These are phyloP conservation scores for Geopyxis carbonaria DNA, from an alignment of 495 filamentous ascomycete species.

Conservation along the genomic window DNA sequence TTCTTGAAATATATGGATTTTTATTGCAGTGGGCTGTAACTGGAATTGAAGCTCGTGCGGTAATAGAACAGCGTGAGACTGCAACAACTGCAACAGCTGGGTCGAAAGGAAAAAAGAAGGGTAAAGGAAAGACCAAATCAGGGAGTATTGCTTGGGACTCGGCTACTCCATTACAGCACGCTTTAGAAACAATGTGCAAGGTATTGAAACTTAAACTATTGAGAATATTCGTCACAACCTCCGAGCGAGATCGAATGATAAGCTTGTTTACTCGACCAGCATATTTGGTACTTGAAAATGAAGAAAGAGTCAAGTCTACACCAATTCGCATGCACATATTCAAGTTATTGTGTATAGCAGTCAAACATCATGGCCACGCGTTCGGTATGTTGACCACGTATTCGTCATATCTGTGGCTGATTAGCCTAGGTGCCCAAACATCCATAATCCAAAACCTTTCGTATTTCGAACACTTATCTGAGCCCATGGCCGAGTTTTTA, in stretches of 20 bases:
- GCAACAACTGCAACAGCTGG: constrained; percentile 41
- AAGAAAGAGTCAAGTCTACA: constrained; percentile 80
- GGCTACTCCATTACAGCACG: constrained; percentile 65
- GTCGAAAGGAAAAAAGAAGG: constrained; percentile 40
- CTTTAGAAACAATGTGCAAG: constrained; percentile 88
- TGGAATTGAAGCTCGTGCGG: constrained; percentile 79
- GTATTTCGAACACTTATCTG: constrained; percentile 93
- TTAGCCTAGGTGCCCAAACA: constrained; percentile 61
- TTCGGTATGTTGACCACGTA: constrained; percentile 48
- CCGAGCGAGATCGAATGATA: constrained; percentile 91
- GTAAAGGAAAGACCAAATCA: constrained; percentile 58
- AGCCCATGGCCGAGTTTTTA: constrained; percentile 97
- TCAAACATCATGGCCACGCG: constrained; percentile 95
- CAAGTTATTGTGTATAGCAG: constrained; percentile 87
- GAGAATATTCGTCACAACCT: constrained; percentile 86
- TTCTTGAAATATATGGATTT: constrained; percentile 90
- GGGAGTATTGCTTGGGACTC: constrained; percentile 56
- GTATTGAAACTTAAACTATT: constrained; percentile 81
- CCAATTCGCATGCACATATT: constrained; percentile 89
- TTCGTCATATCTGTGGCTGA: not conserved
- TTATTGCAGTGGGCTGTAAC: constrained; percentile 88
- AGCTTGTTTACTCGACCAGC: constrained; percentile 83
- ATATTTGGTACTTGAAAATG: constrained; percentile 85
- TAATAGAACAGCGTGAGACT: constrained; percentile 61
- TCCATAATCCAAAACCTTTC: constrained; percentile 93